phyloP scores from a whole-genome alignment of 2,329 filamentous ascomycete species.

The Paracoccidioides brasiliensis region DNA sequence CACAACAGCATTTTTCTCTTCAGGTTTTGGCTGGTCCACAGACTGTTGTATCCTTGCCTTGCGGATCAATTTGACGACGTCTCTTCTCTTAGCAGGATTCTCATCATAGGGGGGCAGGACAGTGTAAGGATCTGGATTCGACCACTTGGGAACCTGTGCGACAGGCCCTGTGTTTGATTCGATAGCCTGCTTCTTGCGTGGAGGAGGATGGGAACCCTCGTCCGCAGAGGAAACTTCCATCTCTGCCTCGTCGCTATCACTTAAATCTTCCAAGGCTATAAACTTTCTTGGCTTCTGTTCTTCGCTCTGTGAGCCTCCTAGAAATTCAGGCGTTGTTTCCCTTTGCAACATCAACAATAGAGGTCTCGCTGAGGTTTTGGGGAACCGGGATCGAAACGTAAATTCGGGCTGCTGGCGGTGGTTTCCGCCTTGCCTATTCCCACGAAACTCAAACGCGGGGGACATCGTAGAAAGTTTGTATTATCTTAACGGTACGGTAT shows the following conservation, averaged over 20 bases:
- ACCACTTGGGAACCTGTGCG: constrained; percentile 59
- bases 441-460: constrained; percentile 23
- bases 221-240: constrained; percentile 33
- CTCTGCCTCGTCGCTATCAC: constrained; percentile 34
- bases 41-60: constrained; percentile 63
- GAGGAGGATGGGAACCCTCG: constrained; percentile 20
- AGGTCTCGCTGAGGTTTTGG: constrained; percentile 26
- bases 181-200: constrained; percentile 28
- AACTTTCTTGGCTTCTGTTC: constrained; percentile 24
- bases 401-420: constrained; percentile 22
- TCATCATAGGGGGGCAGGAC: constrained; percentile 70
- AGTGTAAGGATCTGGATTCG: constrained; percentile 90
- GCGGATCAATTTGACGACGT: constrained; percentile 81
- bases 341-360: constrained; percentile 20
- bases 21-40: constrained; percentile 36
- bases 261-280: constrained; percentile 26
- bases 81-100: constrained; percentile 58
- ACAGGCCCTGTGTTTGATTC: constrained; percentile 13
- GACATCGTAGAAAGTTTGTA: constrained; percentile 8
- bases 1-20: constrained; percentile 42
- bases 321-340: constrained; percentile 26
- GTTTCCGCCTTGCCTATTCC: constrained; percentile 15
- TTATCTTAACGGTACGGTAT: not conserved
- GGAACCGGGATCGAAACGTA: constrained; percentile 27
- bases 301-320: constrained; percentile 14